A percentile compares a stretch with the other conserved stretches of the same genome.
Conservation (phyloP, 1,284 basidiomycete genomes). For the Rhodotorula sp. region DNA sequence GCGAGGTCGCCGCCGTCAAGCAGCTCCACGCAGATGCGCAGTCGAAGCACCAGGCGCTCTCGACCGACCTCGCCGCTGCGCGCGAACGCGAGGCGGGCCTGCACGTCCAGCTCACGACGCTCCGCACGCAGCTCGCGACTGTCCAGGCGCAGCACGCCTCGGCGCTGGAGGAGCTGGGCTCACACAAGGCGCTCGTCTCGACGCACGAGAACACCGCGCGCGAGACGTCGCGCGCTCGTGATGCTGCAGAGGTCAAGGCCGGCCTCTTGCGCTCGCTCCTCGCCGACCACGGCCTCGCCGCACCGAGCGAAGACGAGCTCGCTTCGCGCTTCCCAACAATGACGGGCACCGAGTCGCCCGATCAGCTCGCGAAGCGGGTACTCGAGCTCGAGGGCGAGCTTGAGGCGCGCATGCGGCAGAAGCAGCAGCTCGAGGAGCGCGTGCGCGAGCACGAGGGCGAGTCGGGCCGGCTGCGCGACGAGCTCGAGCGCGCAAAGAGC, state of each 20-base stretch:
- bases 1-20: slow-evolving; percentile 70
- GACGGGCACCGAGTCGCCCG: slow-evolving; percentile 58
- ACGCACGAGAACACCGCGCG: slow-evolving; percentile 71
- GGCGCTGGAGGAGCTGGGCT: slow-evolving; percentile 70
- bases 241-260: slow-evolving; percentile 74
- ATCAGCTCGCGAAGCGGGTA: slow-evolving; percentile 68
- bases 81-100: slow-evolving; percentile 63
- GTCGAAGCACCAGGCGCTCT: slow-evolving; percentile 32
- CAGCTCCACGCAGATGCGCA: slow-evolving; percentile 73
- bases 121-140: slow-evolving; percentile 75
- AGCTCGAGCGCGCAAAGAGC: slow-evolving; percentile 34
- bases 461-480: slow-evolving; percentile 26
- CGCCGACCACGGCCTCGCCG: slow-evolving; percentile 78
- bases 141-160: slow-evolving; percentile 74
- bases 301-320: slow-evolving; percentile 67
- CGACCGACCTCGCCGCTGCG: slow-evolving; percentile 68
- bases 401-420: slow-evolving; percentile 47
- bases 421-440: slow-evolving; percentile 22
- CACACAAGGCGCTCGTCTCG: slow-evolving; percentile 53
- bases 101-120: slow-evolving; percentile 67
- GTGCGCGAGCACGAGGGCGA: slow-evolving; percentile 27
- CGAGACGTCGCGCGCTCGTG: slow-evolving; percentile 67
- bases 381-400: slow-evolving; percentile 73
- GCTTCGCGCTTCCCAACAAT: slow-evolving; percentile 53
- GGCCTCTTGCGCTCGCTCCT: slow-evolving; percentile 82